Percentiles rank a stretch among this genome's conserved stretches.
Evolutionary conservation across 1,139 yeast genomes (phyloP).

Genomic region (Lodderomyces theae): DNA sequence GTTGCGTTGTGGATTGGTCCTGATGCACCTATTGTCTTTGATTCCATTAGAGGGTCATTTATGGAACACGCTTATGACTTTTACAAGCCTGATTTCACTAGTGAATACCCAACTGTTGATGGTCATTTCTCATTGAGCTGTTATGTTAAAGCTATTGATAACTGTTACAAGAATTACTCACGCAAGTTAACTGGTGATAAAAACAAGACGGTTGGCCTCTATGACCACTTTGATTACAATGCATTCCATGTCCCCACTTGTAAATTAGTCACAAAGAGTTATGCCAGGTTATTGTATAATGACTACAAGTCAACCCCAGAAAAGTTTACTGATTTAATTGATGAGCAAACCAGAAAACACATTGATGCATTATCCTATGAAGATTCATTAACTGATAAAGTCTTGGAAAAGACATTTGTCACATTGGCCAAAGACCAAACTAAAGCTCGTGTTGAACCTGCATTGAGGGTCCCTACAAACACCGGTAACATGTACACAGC

Average conservation of each 20-base stretch:
- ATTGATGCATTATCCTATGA: constrained; percentile 68
- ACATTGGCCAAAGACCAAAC: constrained; percentile 71
- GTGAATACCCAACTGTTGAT: constrained; percentile 96
- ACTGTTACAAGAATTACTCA: constrained; percentile 80
- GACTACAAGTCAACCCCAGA: constrained; percentile 74
- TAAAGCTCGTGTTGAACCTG: constrained; percentile 71
- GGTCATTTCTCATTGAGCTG: constrained; percentile 95
- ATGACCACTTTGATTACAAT: constrained; percentile 81
- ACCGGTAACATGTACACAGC: constrained; percentile 99
- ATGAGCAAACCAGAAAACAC: constrained; percentile 54
- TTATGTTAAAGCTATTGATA: constrained; percentile 90
- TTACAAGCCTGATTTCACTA: constrained; percentile 95
- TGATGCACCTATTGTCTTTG: constrained; percentile 95
- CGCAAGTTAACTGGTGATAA: constrained; percentile 66
- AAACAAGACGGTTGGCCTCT: constrained; percentile 57
- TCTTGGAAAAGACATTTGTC: constrained; percentile 81
- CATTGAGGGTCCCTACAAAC: constrained; percentile 87
- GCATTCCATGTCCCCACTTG: constrained; percentile 99
- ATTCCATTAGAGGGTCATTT: constrained; percentile 81
- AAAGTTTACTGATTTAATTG: constrained; percentile 48
- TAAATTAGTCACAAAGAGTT: constrained; percentile 89
- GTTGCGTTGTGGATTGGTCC: constrained; percentile 96
- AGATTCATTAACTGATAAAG: constrained; percentile 73
- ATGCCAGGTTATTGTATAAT: constrained; percentile 86
- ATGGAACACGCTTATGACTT: constrained; percentile 98